These are phyloP conservation scores for Apiotrichum laibachii DNA, from an alignment of 1,284 basidiomycete species.

Conservation along the genomic window DNA sequence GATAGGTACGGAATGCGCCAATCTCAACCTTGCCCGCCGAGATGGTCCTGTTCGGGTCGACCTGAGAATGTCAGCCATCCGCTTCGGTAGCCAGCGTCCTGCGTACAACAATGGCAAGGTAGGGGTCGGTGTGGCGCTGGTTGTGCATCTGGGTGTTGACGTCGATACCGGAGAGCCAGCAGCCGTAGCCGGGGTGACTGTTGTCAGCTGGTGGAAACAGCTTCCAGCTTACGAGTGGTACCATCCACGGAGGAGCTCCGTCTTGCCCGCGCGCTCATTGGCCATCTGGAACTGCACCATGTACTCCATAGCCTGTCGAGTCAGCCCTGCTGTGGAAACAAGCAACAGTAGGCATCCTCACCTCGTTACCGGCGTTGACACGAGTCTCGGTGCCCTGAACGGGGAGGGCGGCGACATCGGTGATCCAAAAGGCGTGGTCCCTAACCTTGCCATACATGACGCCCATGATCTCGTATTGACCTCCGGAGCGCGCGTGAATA, in stretches of 20 bases:
- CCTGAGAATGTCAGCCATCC: conserved; percentile 54
- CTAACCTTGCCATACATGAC: conserved; percentile 97
- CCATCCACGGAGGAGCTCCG: conserved; percentile 95
- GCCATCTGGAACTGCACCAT: conserved; percentile 90
- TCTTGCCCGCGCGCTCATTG: conserved; percentile 72
- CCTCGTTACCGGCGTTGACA: conserved; percentile 90
- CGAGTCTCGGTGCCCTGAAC: conserved; percentile 99
- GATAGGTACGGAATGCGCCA: conserved; percentile 95
- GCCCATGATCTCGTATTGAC: conserved; percentile 98
- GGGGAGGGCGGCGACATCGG: conserved; percentile 94
- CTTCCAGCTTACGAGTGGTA: conserved; percentile 69
- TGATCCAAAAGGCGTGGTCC: conserved; percentile 78
- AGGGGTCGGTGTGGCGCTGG: conserved; percentile 92
- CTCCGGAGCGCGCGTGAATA: conserved; percentile 95
- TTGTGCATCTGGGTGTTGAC: conserved; percentile 94
- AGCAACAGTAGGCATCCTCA: conserved; percentile 10
- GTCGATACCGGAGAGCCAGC: conserved; percentile 95
- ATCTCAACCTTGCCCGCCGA: conserved; percentile 98
- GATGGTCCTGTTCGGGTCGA: conserved; percentile 97
- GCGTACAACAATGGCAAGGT: conserved; percentile 91
- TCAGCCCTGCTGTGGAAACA: background rate
- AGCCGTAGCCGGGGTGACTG: conserved; percentile 88
- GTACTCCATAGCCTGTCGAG: conserved; percentile 76
- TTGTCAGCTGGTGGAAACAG: background rate
- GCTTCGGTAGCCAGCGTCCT: background rate